Evolutionary conservation across 495 filamentous ascomycete species (phyloP).

Genomic region (Talaromyces thailandensis): DNA sequence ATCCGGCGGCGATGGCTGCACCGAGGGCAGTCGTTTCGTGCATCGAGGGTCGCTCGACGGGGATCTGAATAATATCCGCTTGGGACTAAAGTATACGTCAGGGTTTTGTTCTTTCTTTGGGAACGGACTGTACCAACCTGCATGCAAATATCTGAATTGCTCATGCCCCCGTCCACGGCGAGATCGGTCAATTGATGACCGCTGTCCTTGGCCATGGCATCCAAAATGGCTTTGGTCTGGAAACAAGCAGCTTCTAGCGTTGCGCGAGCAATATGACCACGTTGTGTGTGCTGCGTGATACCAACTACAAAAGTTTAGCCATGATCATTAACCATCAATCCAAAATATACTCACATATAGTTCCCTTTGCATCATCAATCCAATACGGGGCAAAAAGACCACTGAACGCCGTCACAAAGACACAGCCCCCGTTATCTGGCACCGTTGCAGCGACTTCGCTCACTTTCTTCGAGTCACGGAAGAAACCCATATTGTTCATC

Average conservation of each 20-base stretch:
- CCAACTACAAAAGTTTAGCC: conserved; percentile 44
- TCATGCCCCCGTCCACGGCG: conserved; percentile 91
- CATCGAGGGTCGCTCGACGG: conserved; percentile 51
- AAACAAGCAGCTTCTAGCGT: conserved; percentile 93
- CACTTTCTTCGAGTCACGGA: conserved; percentile 63
- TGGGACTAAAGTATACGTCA: conserved; percentile 20
- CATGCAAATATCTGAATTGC: conserved; percentile 88
- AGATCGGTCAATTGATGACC: conserved; percentile 66
- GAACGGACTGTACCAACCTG: conserved; percentile 38
- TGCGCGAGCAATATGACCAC: conserved; percentile 89
- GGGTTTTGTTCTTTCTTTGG: neutral
- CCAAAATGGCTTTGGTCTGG: conserved; percentile 89
- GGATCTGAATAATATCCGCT: conserved; percentile 35
- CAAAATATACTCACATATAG: conserved; percentile 53
- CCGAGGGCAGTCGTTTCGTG: conserved; percentile 89
- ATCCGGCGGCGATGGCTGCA: conserved; percentile 86
- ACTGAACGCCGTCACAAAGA: conserved; percentile 95
- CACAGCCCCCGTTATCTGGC: conserved; percentile 78
- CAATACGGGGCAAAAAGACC: conserved; percentile 95
- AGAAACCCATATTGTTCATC: conserved; percentile 79
- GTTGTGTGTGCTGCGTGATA: conserved; percentile 87
- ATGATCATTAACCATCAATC: neutral
- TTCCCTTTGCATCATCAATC: conserved; percentile 94
- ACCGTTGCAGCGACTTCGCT: conserved; percentile 74
- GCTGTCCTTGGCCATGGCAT: conserved; percentile 91